These are phyloP conservation scores for Nakazawaea wickerhamii DNA, from an alignment of 805 yeast genomes.

Conservation along the genomic window DNA sequence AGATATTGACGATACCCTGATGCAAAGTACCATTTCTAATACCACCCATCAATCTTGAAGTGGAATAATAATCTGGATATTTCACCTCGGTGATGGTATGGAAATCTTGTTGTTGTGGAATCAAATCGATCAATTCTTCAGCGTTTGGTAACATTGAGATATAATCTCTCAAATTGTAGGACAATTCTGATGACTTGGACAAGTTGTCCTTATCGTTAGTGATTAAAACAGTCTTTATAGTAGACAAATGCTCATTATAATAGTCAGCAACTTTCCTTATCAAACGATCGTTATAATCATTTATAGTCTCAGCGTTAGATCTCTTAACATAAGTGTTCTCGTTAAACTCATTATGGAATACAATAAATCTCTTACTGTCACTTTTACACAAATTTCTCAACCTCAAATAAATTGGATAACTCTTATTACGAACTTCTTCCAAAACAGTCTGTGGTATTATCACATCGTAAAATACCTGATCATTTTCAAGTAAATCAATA, in stretches of 20 bases:
- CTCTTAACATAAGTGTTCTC: conserved; percentile 65
- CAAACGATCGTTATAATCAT: conserved; percentile 90
- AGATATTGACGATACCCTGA: conserved; percentile 78
- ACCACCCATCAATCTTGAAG: conserved; percentile 86
- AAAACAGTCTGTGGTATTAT: conserved; percentile 92
- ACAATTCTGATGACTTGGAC: conserved; percentile 47
- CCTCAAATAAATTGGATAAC: conserved; percentile 84
- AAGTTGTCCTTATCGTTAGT: conserved; percentile 76
- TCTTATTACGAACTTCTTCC: conserved; percentile 85
- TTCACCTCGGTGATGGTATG: conserved; percentile 43
- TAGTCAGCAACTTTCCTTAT: conserved; percentile 71
- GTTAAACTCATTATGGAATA: conserved; percentile 90
- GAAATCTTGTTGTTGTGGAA: conserved; percentile 49
- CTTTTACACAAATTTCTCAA: conserved; percentile 69
- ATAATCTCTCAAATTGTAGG: conserved; percentile 62
- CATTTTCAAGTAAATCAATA: conserved; percentile 82
- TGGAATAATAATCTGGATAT: conserved; percentile 74
- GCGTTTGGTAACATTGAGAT: conserved; percentile 64
- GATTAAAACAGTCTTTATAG: conserved; percentile 49
- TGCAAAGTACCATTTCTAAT: conserved; percentile 78
- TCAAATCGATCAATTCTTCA: conserved; percentile 69
- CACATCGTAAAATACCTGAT: conserved; percentile 76
- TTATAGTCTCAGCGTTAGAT: conserved; percentile 60
- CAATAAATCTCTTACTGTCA: conserved; percentile 78
- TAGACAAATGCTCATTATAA: conserved; percentile 61